A percentile compares a stretch with the other conserved stretches of the same genome.
Evolutionary conservation across 164 flowering plant genomes (phyloP).

Genomic region (Sextonia rubra): DNA sequence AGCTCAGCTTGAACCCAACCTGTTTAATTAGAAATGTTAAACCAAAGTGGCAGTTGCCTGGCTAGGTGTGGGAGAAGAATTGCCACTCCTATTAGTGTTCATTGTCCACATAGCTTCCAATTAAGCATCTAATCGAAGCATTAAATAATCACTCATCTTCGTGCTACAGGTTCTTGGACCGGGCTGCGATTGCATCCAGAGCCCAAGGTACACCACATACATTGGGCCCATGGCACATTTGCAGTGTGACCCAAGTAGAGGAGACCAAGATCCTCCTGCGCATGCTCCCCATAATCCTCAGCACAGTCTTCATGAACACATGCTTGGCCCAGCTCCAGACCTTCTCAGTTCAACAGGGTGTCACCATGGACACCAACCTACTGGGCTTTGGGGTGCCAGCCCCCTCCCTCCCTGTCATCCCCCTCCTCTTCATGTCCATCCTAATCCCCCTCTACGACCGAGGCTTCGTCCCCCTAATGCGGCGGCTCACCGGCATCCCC

Average conservation of each 20-base stretch:
- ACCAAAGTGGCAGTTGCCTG: too few relatives aligned
- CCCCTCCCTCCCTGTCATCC: conserved; percentile 59
- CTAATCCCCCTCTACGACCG: conserved; percentile 62
- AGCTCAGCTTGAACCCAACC: too few relatives aligned
- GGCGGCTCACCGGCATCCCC: conserved; percentile 55
- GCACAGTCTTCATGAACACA: conserved; percentile 75
- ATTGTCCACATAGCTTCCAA: too few relatives aligned
- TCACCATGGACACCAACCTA: conserved; percentile 47
- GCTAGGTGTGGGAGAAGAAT: too few relatives aligned
- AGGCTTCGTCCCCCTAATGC: conserved; percentile 48
- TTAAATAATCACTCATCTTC: background rate
- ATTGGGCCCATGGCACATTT: conserved; percentile 46
- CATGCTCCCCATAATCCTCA: conserved; percentile 55
- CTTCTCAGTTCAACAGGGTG: conserved; percentile 63
- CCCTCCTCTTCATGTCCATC: conserved; percentile 44
- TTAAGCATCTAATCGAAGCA: background rate
- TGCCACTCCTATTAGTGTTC: too few relatives aligned
- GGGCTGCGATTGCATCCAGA: conserved; percentile 39
- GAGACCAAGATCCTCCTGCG: conserved; percentile 61
- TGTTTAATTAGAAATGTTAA: too few relatives aligned
- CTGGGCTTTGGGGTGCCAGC: conserved; percentile 45
- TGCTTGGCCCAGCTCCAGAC: conserved; percentile 76
- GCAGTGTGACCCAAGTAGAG: conserved; percentile 70
- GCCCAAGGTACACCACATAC: background rate
- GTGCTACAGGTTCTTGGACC: conserved; percentile 48